Percentiles rank a stretch among this genome's conserved stretches.
These are phyloP conservation scores for Cyclotella sp. DNA, from an alignment of 108 stramenopile genomes.

Conservation along the genomic window DNA sequence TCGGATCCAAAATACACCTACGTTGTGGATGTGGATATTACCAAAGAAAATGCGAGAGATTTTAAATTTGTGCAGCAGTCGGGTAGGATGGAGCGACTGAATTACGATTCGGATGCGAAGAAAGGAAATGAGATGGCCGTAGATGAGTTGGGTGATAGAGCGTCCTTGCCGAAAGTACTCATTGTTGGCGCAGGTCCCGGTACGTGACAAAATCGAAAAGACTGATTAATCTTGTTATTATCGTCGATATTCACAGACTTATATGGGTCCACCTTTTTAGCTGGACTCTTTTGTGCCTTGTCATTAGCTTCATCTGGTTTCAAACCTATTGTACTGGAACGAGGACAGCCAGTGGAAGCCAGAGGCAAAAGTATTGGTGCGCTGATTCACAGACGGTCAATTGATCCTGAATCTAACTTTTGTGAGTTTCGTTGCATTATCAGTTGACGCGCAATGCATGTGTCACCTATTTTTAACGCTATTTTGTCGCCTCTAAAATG, in stretches of 20 bases:
- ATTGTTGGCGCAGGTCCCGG: slow-evolving; percentile 87
- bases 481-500: neutral
- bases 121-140: neutral
- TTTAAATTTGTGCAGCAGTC: slow-evolving; percentile 48
- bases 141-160: neutral
- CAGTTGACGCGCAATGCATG: too few species aligned
- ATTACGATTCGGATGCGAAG: slow-evolving; percentile 4
- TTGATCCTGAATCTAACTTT: slow-evolving; percentile 85
- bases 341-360: slow-evolving; percentile 92
- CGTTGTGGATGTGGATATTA: slow-evolving; percentile 70
- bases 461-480: too few species aligned
- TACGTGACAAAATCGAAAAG: neutral
- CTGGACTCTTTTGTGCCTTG: slow-evolving; percentile 93
- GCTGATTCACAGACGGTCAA: slow-evolving; percentile 67
- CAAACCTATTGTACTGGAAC: slow-evolving; percentile 82
- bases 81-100: slow-evolving; percentile 53
- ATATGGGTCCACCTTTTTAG: slow-evolving; percentile 7
- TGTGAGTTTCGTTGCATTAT: slow-evolving; percentile 9
- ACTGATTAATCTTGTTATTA: neutral
- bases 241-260: slow-evolving; percentile 58
- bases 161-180: slow-evolving; percentile 48
- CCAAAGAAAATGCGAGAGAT: slow-evolving; percentile 25
- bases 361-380: slow-evolving; percentile 92
- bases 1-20: slow-evolving; percentile 70
- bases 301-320: slow-evolving; percentile 67